Base-by-base conservation (phyloP, 2,329 filamentous ascomycete species). In the Colletotrichum kahawae region DNA sequence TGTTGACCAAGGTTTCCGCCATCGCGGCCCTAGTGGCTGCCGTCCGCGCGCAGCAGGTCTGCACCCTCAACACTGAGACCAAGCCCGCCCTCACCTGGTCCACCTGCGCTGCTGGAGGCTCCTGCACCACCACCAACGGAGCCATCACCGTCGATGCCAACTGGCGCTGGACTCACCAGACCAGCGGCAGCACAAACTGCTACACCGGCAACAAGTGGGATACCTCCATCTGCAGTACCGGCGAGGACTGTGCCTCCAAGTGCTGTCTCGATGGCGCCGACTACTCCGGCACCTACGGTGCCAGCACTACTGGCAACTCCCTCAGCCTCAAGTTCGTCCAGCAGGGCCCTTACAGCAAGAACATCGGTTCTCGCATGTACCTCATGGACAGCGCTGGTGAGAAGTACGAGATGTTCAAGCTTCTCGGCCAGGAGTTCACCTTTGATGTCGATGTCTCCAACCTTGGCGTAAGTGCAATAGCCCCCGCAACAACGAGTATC, bases 371-470 rank as follows among this genome's bases (percentile, higher is more conserved):
- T 67, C 90, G 93, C 78, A 84, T 92, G 60, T 95, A 93, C 82
- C 87, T 94, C 76, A 90, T 94, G 85, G 88, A 89, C 78, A 85
- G 87, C 62, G 89, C 87, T 62, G 89, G 92, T 57, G 87, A 86
- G 78, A 90, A 88, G 75, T 95, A 95, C 83, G 85, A 69, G 56
- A 69, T 62, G 56, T 69, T 69, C 67, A 69, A 69, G 67, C 67
- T 69, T 74, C 86, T 92, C 68, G 91, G 91, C 83, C 88, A 92
- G 80, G 93, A 95, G 83, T 92, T 95, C 84, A 92, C 92, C 70
- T 94, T 95, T 76, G 92, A 94, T 72, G 92, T 94, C 27, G 93
- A 95, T 80, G 90, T 93, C 57, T 93, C 92, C 48, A 88, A 89
- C 78, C 85, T 94, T 1, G 72, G 65, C 51, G 74, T 76, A 70